Evolutionary conservation across 768 basidiomycete species (phyloP), one percentile per base, ranked within the genome.

Genomic region (Saitozyma podzolica): DNA sequence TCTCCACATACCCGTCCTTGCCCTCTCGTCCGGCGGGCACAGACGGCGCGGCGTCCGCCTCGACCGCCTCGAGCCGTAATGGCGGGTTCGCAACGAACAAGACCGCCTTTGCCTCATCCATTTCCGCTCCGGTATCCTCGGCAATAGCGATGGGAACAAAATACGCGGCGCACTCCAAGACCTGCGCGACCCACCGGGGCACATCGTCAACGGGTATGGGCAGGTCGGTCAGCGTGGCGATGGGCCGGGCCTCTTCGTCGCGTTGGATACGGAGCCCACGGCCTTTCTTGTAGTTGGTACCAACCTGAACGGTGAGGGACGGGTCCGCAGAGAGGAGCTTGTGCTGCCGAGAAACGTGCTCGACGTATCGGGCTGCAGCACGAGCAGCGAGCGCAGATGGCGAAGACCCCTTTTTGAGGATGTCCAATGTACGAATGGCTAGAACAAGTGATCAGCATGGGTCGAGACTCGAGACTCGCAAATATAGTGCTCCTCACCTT

Each of bases 341-440:
- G 41, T 67, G 60, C 39, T 73, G 65, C 17, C 73, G 58, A 16
- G 74, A 66, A 8, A 73, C 70, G 29, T 74, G 68, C 56, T 96
- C 93, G 49, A 96, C 84, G 56, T 92, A 87, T 20, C 93, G 88
- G 10, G 92, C 92, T 11, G 92, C 93, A 0, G 88, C 84, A 19
- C 93, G 89, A 1, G 92, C 92, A 37, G 88, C 86, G 73, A 89
- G 86, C 0, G 92, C 91, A 10, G 92, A 83, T 0, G 85, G 80
- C 37, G 84, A 89, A 0, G 87, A 86, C 0, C 92, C 92, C 76
- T 95, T 96, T 84, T 96, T 96, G 73, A 95, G 85, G 1, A 94
- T 81, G 75, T 96, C 93, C 2, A 96, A 84, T 0, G 92, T 94
- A 72, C 92, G 94, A 37, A 96, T 84, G 9, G 89, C 92, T 95